Conservation (phyloP, 1,139 yeast genomes). For the Wickerhamomyces sp. region DNA sequence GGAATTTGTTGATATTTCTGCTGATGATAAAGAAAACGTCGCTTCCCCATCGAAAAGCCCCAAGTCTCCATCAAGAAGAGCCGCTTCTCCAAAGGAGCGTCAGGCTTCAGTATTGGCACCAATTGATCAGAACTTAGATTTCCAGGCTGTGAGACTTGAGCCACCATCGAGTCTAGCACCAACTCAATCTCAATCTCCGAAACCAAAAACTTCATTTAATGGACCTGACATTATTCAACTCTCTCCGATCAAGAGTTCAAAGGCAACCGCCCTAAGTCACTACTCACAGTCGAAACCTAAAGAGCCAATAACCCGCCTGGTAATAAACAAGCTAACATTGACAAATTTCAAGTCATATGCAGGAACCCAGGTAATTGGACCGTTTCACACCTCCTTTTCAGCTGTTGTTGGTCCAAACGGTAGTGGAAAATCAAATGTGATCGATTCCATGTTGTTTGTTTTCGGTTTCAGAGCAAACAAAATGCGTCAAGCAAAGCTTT, state of each 20-base stretch:
- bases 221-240: conserved; percentile 33
- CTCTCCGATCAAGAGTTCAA: conserved; percentile 34
- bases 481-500: conserved; percentile 92
- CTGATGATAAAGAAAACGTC: conserved; percentile 17
- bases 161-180: conserved; percentile 21
- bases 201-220: conserved; percentile 31
- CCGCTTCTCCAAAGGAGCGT: conserved; percentile 11
- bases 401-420: conserved; percentile 99
- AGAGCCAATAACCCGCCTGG: conserved; percentile 51
- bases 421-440: conserved; percentile 95
- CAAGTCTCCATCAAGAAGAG: too few relatives aligned
- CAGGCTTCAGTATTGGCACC: conserved; percentile 18
- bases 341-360: conserved; percentile 95
- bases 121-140: conserved; percentile 15
- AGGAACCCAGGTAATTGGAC: conserved; percentile 91
- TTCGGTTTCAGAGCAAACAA: conserved; percentile 96
- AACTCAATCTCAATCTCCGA: conserved; percentile 33
- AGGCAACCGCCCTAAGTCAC: conserved; percentile 20
- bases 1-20: conserved; percentile 8
- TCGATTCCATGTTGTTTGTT: conserved; percentile 91
- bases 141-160: conserved; percentile 13
- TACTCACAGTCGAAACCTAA: conserved; percentile 26
- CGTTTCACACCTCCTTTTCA: conserved; percentile 88
- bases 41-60: conserved; percentile 12
- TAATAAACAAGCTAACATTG: conserved; percentile 67